Conservation (phyloP, 352 stramenopile genomes). For the Pythium oligandrum region DNA sequence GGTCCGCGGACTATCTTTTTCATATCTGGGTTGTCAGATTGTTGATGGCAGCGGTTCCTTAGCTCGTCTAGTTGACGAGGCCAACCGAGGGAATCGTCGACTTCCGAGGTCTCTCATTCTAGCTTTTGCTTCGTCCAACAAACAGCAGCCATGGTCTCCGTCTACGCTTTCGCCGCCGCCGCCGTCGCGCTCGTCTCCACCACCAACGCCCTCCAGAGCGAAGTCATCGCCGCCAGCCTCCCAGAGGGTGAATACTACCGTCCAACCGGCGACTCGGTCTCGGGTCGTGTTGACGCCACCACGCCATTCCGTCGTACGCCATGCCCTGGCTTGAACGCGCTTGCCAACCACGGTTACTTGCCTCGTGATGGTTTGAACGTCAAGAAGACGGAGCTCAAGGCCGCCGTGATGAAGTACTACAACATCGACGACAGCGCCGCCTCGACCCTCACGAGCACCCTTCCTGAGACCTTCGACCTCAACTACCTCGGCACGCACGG, state of each 20-base stretch:
- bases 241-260: constrained; percentile 24
- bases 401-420: constrained; percentile 13
- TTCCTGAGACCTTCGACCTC: constrained; percentile 10
- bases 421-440: constrained; percentile 8
- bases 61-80: too few species aligned
- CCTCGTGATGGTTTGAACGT: constrained; percentile 37
- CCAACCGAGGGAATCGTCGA: too few species aligned
- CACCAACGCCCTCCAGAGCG: too few species aligned
- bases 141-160: too few species aligned
- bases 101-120: too few species aligned
- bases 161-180: too few species aligned
- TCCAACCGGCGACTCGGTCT: constrained; percentile 19
- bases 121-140: too few species aligned
- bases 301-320: constrained; percentile 28
- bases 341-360: constrained; percentile 29
- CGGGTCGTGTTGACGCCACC: constrained; percentile 14
- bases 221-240: not conserved
- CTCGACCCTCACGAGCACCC: constrained; percentile 1
- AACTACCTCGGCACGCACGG: constrained; percentile 29
- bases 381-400: constrained; percentile 1
- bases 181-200: too few species aligned
- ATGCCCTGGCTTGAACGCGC: constrained; percentile 37
- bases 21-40: too few species aligned
- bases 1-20: too few species aligned
- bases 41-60: too few species aligned